These are phyloP conservation scores for Pyrus pyrifolia DNA, from an alignment of 306 rosid genomes.

Conservation along the genomic window DNA sequence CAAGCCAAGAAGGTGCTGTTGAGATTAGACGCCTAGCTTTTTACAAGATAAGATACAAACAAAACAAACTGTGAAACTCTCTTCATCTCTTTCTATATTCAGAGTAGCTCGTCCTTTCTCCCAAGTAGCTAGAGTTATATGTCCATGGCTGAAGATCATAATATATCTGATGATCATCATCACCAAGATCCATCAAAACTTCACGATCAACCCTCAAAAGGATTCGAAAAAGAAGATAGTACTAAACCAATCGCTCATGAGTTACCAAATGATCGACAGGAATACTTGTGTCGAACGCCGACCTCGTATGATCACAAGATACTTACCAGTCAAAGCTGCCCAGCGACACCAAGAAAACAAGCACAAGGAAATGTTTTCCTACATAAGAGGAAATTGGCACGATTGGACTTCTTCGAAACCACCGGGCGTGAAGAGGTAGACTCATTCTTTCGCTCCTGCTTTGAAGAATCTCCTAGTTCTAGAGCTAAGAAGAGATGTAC, in stretches of 20 bases:
- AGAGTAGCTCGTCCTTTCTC: background rate
- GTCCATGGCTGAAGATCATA: constrained; percentile 3
- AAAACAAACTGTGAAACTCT: background rate
- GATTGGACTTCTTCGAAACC: constrained; percentile 26
- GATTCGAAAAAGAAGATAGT: background rate
- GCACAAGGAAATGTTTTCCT: constrained; percentile 2
- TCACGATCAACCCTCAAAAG: background rate
- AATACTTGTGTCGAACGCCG: constrained; percentile 41
- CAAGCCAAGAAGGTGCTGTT: background rate
- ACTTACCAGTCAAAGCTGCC: constrained; percentile 35
- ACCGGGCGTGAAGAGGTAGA: constrained; percentile 42
- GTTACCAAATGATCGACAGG: background rate
- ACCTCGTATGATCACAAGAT: constrained; percentile 26
- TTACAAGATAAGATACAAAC: background rate
- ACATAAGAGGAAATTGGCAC: constrained; percentile 28
- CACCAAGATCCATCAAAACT: background rate
- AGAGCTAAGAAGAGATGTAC: constrained; percentile 36
- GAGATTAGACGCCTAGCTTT: background rate
- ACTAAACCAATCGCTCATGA: background rate
- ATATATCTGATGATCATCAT: background rate
- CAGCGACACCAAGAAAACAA: constrained; percentile 45
- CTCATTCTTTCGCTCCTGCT: constrained; percentile 38
- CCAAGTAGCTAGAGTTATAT: background rate
- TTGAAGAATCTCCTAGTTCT: background rate
- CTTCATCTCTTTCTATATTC: background rate